Evolutionary conservation across 345 rosid genomes (phyloP), one percentile per base, ranked within the genome.

Genomic region (Acer yangbiense): DNA sequence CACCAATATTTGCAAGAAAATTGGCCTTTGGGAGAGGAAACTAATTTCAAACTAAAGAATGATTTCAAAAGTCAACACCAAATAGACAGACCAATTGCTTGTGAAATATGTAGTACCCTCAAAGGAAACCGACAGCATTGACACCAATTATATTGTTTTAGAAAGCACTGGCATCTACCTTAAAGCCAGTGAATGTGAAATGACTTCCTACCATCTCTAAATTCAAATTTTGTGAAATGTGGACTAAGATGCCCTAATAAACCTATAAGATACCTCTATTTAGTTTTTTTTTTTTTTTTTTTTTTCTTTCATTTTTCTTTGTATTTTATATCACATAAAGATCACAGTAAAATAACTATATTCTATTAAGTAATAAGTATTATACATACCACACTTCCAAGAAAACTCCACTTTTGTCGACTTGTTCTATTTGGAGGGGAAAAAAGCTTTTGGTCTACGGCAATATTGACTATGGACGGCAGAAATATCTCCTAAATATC

Each of bases 401-500:
- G 29, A 74, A 44, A 3, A 46, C 29, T 44, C 9, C 21, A 65
- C 64, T 13, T 52, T 66, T 20, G 43, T 52, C 54, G 71, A 65
- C 71, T 21, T 20, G 21, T 10, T 54, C 20, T 23, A 32, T 1
- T 14, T 23, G 39, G 43, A 25, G 54, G 52, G 39, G 66, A 21
- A 4, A 4, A 4, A 67, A 39, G 9, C 25, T 55, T 54, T 67
- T 35, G 25, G 65, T 14, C 65, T 10, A 65, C 52, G 29, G 61
- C 11, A 63, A 55, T 14, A 68, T 60, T 57, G 65, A 52, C 72
- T 55, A 39, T 41, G 78, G 55, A 67, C 0, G 2, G 25, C 20
- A 20, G 58, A 62, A 76, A 77, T 77, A 83, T 79, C 81, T 68
- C 4, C 55, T 70, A 54, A 73, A 62, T 62, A 64, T 73, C 60